These are phyloP conservation scores for Russula sp. DNA, from an alignment of 768 basidiomycete genomes.

Conservation along the genomic window DNA sequence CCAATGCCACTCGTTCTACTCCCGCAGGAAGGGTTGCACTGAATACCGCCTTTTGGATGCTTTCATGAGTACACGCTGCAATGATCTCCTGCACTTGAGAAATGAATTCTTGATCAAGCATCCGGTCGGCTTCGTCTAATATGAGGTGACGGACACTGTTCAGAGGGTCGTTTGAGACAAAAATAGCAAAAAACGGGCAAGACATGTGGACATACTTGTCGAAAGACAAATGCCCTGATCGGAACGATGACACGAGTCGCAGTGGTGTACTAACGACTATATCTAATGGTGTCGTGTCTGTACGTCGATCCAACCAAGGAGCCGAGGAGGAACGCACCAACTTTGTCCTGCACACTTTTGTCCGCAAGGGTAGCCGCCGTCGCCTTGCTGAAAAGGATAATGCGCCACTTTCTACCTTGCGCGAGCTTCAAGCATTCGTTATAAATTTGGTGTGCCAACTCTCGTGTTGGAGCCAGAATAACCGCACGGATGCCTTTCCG, in stretches of 20 bases:
- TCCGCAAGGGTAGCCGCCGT: slow-evolving; percentile 79
- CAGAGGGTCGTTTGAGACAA: slow-evolving; percentile 21
- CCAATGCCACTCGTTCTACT: slow-evolving; percentile 83
- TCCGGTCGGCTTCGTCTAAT: slow-evolving; percentile 88
- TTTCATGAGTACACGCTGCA: slow-evolving; percentile 63
- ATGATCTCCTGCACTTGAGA: slow-evolving; percentile 86
- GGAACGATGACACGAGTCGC: slow-evolving; percentile 77
- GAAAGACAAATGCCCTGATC: slow-evolving; percentile 61
- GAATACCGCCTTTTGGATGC: slow-evolving; percentile 84
- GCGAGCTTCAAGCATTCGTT: slow-evolving; percentile 85
- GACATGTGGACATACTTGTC: slow-evolving; percentile 58
- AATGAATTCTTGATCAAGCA: slow-evolving; percentile 87
- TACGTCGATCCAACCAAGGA: slow-evolving; percentile 1
- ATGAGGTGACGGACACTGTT: slow-evolving; percentile 79
- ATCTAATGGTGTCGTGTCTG: slow-evolving; percentile 49
- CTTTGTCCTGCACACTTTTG: slow-evolving; percentile 68
- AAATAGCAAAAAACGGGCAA: background rate
- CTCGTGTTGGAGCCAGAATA: slow-evolving; percentile 87
- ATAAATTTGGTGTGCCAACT: slow-evolving; percentile 93
- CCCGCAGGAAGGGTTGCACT: slow-evolving; percentile 92
- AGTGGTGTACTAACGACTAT: slow-evolving; percentile 92
- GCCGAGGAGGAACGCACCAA: slow-evolving; percentile 50
- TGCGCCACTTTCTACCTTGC: slow-evolving; percentile 78
- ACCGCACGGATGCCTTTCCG: slow-evolving; percentile 71
- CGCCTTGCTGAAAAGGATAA: slow-evolving; percentile 83